Evolutionary conservation across 768 basidiomycete genomes (phyloP), one percentile per base, ranked within the genome.

Genomic region (Podaxis sp.): DNA sequence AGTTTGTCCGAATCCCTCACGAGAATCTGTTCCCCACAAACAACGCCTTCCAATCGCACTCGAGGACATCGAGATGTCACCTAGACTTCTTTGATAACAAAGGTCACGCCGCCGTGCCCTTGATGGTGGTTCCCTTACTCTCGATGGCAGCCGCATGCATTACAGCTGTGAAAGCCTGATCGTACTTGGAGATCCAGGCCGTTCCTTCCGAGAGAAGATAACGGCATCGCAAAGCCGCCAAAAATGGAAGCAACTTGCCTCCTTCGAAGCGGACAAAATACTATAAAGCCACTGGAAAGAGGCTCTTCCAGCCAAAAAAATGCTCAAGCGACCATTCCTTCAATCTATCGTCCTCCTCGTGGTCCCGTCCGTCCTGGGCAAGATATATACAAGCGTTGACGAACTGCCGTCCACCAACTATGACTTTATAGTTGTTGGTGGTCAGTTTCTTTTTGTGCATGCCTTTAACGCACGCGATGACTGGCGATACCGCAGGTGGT

Each of bases 401-500:
- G 26, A 61, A 8, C 51, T 64, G 1, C 53, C 66, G 8, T 11
- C 36, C 13, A 22, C 36, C 42, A 36, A 33, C 8, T 67, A 59
- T 44, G 66, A 67, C 58, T 67, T 67, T 40, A 61, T 67, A 48
- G 46, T 64, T 28, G 64, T 75, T 72, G 11, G 69, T 71, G 60
- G 72, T 68, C 15, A 70, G 70, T n/a, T 72, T 17, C 68, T 69
- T 26, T 64, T 57, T 33, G 8, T 33, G 22, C 15, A 12, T 9
- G 13, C 7, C 42, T 13, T 46, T 19, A 12, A n/a, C 15, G 0
- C 46, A 36, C 30, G 33, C 39, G 52, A 36, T 15, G 40, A 22
- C 30, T 6, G 11, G 22, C 2, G 13, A 36, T 38, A 1, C 19
- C 15, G 6, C 55, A 71, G 78, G 75, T 38, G 85, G 86, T 9